Percentiles rank a stretch among this genome's conserved stretches.
Conservation (phyloP, 768 basidiomycete genomes). For the Termitomyces sp. region DNA sequence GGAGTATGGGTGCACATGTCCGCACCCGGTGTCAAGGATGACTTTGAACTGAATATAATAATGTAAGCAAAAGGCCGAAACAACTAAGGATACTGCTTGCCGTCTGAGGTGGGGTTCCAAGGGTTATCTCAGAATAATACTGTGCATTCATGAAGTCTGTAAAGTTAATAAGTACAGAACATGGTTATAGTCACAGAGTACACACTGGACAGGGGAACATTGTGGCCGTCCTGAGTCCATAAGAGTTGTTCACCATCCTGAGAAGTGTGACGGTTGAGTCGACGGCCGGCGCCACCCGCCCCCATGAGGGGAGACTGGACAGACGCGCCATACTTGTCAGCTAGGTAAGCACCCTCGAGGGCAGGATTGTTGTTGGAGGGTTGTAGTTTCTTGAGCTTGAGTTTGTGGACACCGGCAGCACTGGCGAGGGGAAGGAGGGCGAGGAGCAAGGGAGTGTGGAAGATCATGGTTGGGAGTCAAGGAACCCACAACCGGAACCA, state of each 20-base stretch:
- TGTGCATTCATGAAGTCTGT: slow-evolving; percentile 98
- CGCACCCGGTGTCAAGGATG: slow-evolving; percentile 86
- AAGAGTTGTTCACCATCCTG: slow-evolving; percentile 56
- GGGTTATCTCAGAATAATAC: slow-evolving; percentile 84
- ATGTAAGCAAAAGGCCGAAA: neutral
- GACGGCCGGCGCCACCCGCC: slow-evolving; percentile 70
- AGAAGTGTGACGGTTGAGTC: slow-evolving; percentile 34
- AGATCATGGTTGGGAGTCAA: slow-evolving; percentile 38
- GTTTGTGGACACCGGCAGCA: slow-evolving; percentile 66
- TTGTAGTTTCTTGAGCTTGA: slow-evolving; percentile 87
- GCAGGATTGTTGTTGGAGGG: slow-evolving; percentile 56
- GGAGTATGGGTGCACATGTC: neutral
- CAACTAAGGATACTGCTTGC: slow-evolving; percentile 37
- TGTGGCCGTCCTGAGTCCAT: slow-evolving; percentile 88
- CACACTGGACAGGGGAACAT: slow-evolving; percentile 87
- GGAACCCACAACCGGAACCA: slow-evolving; percentile 5
- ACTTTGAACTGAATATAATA: slow-evolving; percentile 72
- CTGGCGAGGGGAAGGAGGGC: slow-evolving; percentile 49
- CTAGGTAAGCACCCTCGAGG: slow-evolving; percentile 80
- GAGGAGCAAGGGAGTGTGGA: slow-evolving; percentile 36
- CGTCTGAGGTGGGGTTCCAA: slow-evolving; percentile 82
- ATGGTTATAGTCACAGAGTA: slow-evolving; percentile 14
- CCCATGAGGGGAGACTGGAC: slow-evolving; percentile 65
- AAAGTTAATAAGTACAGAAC: slow-evolving; percentile 5
- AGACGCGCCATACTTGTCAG: slow-evolving; percentile 85